These are phyloP conservation scores for Musa troglodytarum DNA, from an alignment of 176 grass and related monocot genomes.

Conservation along the genomic window DNA sequence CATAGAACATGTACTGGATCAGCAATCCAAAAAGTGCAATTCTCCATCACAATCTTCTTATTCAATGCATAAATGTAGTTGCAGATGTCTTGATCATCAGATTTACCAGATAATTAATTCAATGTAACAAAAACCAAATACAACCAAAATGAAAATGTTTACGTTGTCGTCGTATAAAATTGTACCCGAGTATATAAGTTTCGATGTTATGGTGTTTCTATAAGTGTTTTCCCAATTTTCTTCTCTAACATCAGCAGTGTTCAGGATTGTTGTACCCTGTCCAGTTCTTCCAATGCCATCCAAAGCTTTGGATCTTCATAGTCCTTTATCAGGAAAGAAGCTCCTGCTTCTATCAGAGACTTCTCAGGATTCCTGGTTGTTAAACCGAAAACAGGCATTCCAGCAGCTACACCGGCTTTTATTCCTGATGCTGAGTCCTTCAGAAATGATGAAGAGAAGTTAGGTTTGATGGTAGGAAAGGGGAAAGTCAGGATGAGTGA, in stretches of 20 bases:
- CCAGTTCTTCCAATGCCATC: slow-evolving; percentile 49
- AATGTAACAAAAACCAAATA: too few species aligned
- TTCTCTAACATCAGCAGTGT: not conserved
- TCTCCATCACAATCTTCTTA: too few species aligned
- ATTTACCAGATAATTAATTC: too few species aligned
- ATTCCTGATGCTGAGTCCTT: slow-evolving; percentile 81
- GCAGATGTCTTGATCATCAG: too few species aligned
- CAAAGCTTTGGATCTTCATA: slow-evolving; percentile 81
- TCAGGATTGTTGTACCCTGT: slow-evolving; percentile 41
- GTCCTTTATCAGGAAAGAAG: slow-evolving; percentile 58
- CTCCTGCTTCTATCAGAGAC: slow-evolving; percentile 59
- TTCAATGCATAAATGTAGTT: too few species aligned
- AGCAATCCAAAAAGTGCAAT: too few species aligned
- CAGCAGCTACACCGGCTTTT: slow-evolving; percentile 66
- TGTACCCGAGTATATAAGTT: too few species aligned
- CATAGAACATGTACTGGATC: too few species aligned
- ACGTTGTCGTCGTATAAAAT: too few species aligned
- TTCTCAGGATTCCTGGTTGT: slow-evolving; percentile 80
- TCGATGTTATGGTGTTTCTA: too few species aligned
- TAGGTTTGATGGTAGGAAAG: not conserved
- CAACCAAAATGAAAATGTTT: too few species aligned
- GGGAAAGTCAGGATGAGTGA: not conserved
- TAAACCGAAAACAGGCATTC: slow-evolving; percentile 51
- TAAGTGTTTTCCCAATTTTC: too few species aligned
- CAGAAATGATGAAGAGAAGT: not conserved